Evolutionary conservation across 345 rosid species (phyloP), one percentile per base, ranked within the genome.

Genomic region (Hibiscus syriacus): DNA sequence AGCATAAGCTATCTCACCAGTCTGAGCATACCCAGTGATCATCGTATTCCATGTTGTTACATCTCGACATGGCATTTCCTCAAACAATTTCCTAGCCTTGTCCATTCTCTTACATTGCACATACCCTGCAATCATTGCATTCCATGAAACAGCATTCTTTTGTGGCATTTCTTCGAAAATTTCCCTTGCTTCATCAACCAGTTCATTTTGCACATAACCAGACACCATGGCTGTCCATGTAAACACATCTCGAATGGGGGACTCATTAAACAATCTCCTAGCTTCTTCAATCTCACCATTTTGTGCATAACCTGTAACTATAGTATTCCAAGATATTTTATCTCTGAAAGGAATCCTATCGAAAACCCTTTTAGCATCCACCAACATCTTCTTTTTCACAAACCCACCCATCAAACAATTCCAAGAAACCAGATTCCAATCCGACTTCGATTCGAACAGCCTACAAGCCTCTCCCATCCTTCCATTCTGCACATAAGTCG

Each of bases 91-190:
- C 74, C 77, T 79, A 8, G 93, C 93, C 81, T 69, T 81, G 62
- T 75, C 83, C 77, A 87, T 74, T 75, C 60, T 77, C 72, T 77
- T 77, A 6, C 67, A 60, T 74, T 87, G 87, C 25, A 82, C 90
- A 77, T 84, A 87, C 38, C 90, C 93, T 0, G 86, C 85, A 75
- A 85, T 80, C 87, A 87, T 87, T 16, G 93, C 88, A 76, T 85
- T 87, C 88, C 90, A 87, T 5, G 92, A 80, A 29, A 82, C 79
- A 49, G 78, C 69, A 74, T 87, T 83, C 78, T 81, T 83, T 64
- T 66, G 80, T 2, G 90, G 87, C 86, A 84, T 83, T 64, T 69
- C 27, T 7, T 87, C 88, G 36, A 85, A 85, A 56, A 79, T 39
- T 53, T 69, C 73, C 43, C 84, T 80, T 5, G 88, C 92, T 57